phyloP scores from a whole-genome alignment of 192 early-diverging fungal genomes.

The Backusella luteola region DNA sequence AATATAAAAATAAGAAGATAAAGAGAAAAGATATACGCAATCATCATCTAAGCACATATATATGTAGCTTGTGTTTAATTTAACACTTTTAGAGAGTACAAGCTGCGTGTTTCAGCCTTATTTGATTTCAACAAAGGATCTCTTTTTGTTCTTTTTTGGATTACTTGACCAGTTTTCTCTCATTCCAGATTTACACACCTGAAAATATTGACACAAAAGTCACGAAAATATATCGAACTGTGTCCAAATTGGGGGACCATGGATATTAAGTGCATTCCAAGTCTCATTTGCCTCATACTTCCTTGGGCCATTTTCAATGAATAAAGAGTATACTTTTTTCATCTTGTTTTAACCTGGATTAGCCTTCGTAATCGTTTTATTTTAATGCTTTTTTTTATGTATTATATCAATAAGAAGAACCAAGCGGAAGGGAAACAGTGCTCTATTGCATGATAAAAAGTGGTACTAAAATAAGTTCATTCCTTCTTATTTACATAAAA shows the following conservation, averaged over 20 bases:
- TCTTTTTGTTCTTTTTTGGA: background rate
- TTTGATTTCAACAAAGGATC: background rate
- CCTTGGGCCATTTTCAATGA: background rate
- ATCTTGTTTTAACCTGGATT: background rate
- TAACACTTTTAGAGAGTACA: background rate
- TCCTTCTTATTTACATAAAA: background rate
- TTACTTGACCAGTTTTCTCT: background rate
- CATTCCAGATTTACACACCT: background rate
- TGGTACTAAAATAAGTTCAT: background rate
- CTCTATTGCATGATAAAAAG: background rate
- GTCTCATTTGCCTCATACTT: background rate
- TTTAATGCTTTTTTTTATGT: background rate
- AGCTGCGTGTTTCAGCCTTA: constrained; percentile 2
- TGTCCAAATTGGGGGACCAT: too few species aligned
- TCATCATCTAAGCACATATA: background rate
- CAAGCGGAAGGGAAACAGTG: background rate
- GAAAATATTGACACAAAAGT: background rate
- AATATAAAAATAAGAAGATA: background rate
- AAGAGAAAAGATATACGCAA: background rate
- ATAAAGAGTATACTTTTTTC: background rate
- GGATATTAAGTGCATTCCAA: background rate
- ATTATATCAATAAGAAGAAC: background rate
- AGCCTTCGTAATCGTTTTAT: background rate
- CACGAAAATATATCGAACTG: background rate
- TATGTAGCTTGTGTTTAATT: background rate